A percentile compares a stretch with the other conserved stretches of the same genome.
Evolutionary conservation across 495 filamentous ascomycete genomes (phyloP).

Genomic region (Penicillium lagena): DNA sequence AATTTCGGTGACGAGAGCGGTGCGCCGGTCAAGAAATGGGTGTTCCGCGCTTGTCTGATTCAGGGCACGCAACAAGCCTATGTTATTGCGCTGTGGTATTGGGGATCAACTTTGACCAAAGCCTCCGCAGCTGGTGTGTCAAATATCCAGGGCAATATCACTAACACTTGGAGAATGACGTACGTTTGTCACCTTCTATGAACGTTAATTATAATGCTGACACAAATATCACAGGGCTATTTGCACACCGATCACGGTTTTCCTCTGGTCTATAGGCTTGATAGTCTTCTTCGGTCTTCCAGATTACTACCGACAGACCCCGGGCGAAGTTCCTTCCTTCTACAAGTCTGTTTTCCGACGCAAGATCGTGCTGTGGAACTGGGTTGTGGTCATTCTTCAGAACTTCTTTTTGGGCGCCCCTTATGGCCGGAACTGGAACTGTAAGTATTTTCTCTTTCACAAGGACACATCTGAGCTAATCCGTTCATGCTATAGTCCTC

Average conservation of each 20-base stretch:
- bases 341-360: constrained; percentile 40
- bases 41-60: constrained; percentile 46
- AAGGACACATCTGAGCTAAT: neutral
- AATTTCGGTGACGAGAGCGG: constrained; percentile 48
- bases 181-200: constrained; percentile 10
- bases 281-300: constrained; percentile 40
- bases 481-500: constrained; percentile 21
- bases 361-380: constrained; percentile 47
- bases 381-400: constrained; percentile 39
- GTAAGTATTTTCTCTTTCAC: constrained; percentile 13
- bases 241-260: constrained; percentile 33
- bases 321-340: constrained; percentile 59
- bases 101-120: constrained; percentile 39
- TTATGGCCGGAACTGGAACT: constrained; percentile 45
- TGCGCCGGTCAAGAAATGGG: constrained; percentile 43
- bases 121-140: constrained; percentile 26
- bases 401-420: constrained; percentile 46
- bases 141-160: constrained; percentile 27
- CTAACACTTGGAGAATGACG: constrained; percentile 43
- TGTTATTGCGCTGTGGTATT: constrained; percentile 47
- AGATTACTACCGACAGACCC: constrained; percentile 51
- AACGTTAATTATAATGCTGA: too few relatives aligned
- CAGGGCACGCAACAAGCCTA: constrained; percentile 46
- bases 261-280: constrained; percentile 37
- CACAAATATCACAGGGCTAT: constrained; percentile 23